Evolutionary conservation across 1,139 yeast species (phyloP), one percentile per base, ranked within the genome.

Genomic region (Lodderomyces jiufengensis): DNA sequence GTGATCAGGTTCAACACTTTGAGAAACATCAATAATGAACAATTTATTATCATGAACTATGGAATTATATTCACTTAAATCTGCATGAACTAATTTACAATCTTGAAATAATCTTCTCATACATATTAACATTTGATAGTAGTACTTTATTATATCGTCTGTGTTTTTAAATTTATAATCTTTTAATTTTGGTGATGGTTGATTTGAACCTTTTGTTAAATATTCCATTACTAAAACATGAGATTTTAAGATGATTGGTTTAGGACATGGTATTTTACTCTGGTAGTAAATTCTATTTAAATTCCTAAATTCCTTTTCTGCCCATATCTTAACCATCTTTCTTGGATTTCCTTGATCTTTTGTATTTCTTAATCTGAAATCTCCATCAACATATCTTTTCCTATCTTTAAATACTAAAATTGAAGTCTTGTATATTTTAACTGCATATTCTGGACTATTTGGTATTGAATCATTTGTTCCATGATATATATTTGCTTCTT

Each of bases 241-340:
- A 23, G 90, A 77, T 49, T 86, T 80, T 42, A 94, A 71, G 49
- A 86, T 95, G 13, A 87, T 60, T 1, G 99, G 98, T 54, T 85
- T 84, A 0, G 99, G 98, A 37, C 90, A 84, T 10, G 95, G 95
- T 32, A 94, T 84, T 0, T 95, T 95, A 40, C 80, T 74, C 11
- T 32, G 35, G 34, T 73, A 61, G 55, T 84, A 69, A 16, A 94
- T 69, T 54, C 99, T 71, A 54, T 86, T 90, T 58, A 94, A 69
- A 55, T 94, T 94, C 39, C 99, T 66, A 50, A 88, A 90, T 60
- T 94, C 99, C 54, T 94, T 94, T 57, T 94, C 98, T 0, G 98
- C 98, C 99, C 99, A 94, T 24, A 90, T 73, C 57, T 87, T 86
- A 42, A 94, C 96, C 97, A 94, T 92, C 55, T 90, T 90, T 51